These are phyloP conservation scores for Malus hybrid DNA, from an alignment of 331 rosid species.

Conservation along the genomic window DNA sequence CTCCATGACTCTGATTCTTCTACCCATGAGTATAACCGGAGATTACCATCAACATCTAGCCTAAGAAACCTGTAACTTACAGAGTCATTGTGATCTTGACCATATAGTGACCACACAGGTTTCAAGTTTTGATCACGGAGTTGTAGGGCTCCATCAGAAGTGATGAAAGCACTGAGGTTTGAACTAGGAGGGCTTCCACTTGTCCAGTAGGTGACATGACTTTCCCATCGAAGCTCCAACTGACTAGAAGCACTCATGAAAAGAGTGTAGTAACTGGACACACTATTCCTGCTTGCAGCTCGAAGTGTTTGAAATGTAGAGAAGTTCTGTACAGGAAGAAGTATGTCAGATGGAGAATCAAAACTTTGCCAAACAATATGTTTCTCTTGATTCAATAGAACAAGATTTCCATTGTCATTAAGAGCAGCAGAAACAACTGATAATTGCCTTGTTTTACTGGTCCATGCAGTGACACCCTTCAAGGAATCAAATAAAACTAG, in stretches of 20 bases:
- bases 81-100: slow-evolving; percentile 62
- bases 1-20: slow-evolving; percentile 52
- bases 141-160: slow-evolving; percentile 56
- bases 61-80: slow-evolving; percentile 53
- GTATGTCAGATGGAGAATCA: slow-evolving; percentile 58
- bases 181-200: slow-evolving; percentile 37
- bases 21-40: slow-evolving; percentile 67
- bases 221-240: slow-evolving; percentile 67
- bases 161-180: slow-evolving; percentile 50
- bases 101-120: slow-evolving; percentile 61
- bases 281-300: slow-evolving; percentile 37
- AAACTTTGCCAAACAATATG: slow-evolving; percentile 70
- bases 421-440: slow-evolving; percentile 55
- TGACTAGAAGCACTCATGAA: slow-evolving; percentile 57
- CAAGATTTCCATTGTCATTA: slow-evolving; percentile 60
- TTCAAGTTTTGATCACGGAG: slow-evolving; percentile 33
- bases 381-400: slow-evolving; percentile 34
- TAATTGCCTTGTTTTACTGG: slow-evolving; percentile 36
- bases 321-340: slow-evolving; percentile 71
- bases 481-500: slow-evolving; percentile 49
- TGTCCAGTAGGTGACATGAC: slow-evolving; percentile 55
- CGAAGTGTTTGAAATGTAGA: slow-evolving; percentile 41
- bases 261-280: slow-evolving; percentile 64
- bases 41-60: slow-evolving; percentile 82
- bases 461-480: slow-evolving; percentile 38